Conservation (phyloP, 345 rosid genomes). For the Passiflora organensis region DNA sequence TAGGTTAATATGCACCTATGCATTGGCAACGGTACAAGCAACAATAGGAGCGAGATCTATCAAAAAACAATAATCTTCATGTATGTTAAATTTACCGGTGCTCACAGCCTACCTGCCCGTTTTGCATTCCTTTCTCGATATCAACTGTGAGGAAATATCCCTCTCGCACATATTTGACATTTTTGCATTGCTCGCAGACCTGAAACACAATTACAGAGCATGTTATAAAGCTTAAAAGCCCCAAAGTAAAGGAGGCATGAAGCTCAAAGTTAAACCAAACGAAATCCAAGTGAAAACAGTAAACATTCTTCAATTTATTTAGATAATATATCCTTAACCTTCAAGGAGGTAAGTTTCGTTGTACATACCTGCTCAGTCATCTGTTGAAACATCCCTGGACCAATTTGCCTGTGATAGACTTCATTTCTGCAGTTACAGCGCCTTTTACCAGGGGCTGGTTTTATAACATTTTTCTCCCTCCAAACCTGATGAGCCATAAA, state of each 20-base stretch:
- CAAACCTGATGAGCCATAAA: constrained; percentile 55
- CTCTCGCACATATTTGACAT: constrained; percentile 77
- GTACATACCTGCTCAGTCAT: constrained; percentile 85
- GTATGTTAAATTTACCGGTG: background rate
- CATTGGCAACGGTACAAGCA: too few species aligned
- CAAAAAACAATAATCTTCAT: background rate
- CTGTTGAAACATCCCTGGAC: constrained; percentile 99
- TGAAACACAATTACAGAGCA: constrained; percentile 25
- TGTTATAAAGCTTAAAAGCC: background rate
- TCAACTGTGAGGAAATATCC: constrained; percentile 93
- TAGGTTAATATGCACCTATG: too few species aligned
- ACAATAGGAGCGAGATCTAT: background rate
- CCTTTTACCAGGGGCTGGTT: constrained; percentile 95
- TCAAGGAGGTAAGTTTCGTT: background rate
- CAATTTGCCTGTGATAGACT: constrained; percentile 95
- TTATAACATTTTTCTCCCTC: constrained; percentile 92
- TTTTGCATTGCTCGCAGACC: constrained; percentile 99
- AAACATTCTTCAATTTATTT: too few species aligned
- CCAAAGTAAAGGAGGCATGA: background rate
- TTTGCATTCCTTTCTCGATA: constrained; percentile 99
- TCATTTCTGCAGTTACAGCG: constrained; percentile 96
- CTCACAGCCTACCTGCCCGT: constrained; percentile 71
- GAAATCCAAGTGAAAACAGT: too few species aligned
- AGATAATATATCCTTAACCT: background rate
- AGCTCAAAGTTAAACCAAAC: too few species aligned